phyloP scores from a whole-genome alignment of 2,329 filamentous ascomycete species.

The Myriosclerotinia scirpicola region DNA sequence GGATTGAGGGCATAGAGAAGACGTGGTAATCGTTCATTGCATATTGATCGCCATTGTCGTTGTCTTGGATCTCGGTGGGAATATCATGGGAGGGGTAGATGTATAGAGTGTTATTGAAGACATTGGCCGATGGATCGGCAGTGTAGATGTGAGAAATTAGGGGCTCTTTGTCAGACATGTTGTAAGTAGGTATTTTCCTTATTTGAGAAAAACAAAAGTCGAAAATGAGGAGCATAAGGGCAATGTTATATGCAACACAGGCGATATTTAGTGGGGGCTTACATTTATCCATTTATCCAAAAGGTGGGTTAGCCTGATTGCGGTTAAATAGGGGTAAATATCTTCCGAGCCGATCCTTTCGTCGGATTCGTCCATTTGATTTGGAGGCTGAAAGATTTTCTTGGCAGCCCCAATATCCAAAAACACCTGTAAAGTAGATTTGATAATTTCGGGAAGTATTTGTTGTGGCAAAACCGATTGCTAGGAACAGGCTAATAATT shows the following conservation, averaged over 20 bases:
- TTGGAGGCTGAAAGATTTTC: background rate
- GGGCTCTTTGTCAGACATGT: constrained; percentile 43
- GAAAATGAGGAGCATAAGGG: background rate
- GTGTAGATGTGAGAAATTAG: constrained; percentile 76
- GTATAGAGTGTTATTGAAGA: constrained; percentile 73
- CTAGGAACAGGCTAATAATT: background rate
- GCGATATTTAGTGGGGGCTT: background rate
- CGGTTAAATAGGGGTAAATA: constrained; percentile 23
- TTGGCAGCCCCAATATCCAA: background rate
- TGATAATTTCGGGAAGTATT: background rate
- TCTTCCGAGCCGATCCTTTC: constrained; percentile 3
- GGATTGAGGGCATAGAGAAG: constrained; percentile 56
- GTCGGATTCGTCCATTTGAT: background rate
- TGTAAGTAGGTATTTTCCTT: background rate
- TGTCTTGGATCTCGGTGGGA: constrained; percentile 71
- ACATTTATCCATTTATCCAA: constrained; percentile 22
- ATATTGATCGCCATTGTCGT: constrained; percentile 84
- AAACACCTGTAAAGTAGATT: too few species aligned
- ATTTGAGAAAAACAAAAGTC: background rate
- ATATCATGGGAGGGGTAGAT: constrained; percentile 81
- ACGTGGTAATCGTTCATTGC: constrained; percentile 86
- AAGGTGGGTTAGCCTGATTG: background rate
- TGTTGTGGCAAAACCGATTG: background rate
- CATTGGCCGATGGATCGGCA: constrained; percentile 77
- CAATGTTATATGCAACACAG: constrained; percentile 8